Conservation (phyloP, 1,284 basidiomycete genomes). For the Garcileccinum viscosum region DNA sequence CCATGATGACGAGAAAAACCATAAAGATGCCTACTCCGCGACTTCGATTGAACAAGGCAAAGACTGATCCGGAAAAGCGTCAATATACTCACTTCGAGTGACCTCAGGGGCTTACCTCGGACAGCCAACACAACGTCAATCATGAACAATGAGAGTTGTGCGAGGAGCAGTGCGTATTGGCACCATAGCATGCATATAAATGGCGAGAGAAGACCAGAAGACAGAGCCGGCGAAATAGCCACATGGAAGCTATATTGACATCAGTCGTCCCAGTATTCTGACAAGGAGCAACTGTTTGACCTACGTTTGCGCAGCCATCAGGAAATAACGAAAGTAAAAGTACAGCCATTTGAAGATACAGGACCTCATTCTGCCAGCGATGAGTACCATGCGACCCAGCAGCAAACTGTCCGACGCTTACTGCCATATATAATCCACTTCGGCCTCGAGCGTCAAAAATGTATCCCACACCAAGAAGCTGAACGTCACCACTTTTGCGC, state of each 20-base stretch:
- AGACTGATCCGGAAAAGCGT: slow-evolving; percentile 20
- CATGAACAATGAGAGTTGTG: slow-evolving; percentile 10
- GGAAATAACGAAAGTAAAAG: slow-evolving; percentile 28
- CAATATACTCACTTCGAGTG: not conserved
- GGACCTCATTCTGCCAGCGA: slow-evolving; percentile 20
- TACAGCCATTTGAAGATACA: slow-evolving; percentile 28
- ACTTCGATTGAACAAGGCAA: slow-evolving; percentile 31
- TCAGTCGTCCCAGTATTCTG: not conserved
- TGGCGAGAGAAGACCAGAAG: slow-evolving; percentile 18
- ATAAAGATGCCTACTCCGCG: slow-evolving; percentile 13
- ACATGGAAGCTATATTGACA: slow-evolving; percentile 18
- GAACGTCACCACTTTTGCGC: slow-evolving; percentile 20
- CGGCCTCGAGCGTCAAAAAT: not conserved
- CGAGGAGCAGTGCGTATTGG: slow-evolving; percentile 10
- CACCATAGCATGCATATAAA: slow-evolving; percentile 23
- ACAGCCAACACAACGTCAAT: slow-evolving; percentile 22
- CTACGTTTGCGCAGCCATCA: slow-evolving; percentile 23
- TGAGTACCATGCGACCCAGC: not conserved
- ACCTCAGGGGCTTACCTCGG: slow-evolving; percentile 22
- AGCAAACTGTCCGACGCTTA: not conserved
- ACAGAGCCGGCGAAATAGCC: slow-evolving; percentile 12
- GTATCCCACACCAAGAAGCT: slow-evolving; percentile 12
- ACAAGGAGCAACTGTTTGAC: not conserved
- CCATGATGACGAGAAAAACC: slow-evolving; percentile 16
- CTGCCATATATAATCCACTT: not conserved